These are phyloP conservation scores for Dittrichia graveolens DNA, from an alignment of 129 eudicot genomes.

Conservation along the genomic window DNA sequence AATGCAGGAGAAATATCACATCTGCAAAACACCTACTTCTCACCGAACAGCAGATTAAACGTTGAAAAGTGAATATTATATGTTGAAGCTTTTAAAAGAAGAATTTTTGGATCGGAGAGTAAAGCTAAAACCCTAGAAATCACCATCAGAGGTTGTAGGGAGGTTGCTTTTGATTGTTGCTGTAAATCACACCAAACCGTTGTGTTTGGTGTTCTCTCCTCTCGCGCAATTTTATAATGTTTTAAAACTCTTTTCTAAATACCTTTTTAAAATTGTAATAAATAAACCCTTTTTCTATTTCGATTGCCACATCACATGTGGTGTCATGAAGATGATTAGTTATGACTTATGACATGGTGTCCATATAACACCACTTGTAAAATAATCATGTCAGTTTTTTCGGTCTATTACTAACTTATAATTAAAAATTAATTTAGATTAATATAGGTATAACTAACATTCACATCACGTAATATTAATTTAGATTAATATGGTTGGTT, in stretches of 20 bases:
- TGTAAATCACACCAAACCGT: conserved; percentile 14
- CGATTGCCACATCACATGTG: neutral
- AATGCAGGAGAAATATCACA: conserved; percentile 51
- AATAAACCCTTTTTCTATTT: neutral
- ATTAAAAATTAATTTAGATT: too few relatives aligned
- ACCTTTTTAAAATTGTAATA: neutral
- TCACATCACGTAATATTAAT: too few relatives aligned
- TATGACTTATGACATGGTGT: too few relatives aligned
- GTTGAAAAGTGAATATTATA: conserved; percentile 20
- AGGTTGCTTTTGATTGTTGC: conserved; percentile 35
- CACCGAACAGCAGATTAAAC: conserved; percentile 46
- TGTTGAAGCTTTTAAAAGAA: conserved; percentile 21
- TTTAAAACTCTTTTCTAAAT: neutral
- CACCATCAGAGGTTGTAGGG: conserved; percentile 37
- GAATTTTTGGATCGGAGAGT: neutral
- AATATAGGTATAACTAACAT: too few relatives aligned
- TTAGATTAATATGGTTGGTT: too few relatives aligned
- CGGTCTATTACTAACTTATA: too few relatives aligned
- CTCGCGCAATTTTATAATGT: conserved; percentile 13
- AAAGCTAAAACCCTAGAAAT: conserved; percentile 31
- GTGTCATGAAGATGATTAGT: too few relatives aligned
- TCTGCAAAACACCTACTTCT: conserved; percentile 45
- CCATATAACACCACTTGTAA: too few relatives aligned
- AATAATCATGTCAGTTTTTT: too few relatives aligned
- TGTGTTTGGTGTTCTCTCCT: conserved; percentile 19